A percentile compares a stretch with the other conserved stretches of the same genome.
These are phyloP conservation scores for Nitzschia sp. DNA, from an alignment of 108 stramenopile species.

Conservation along the genomic window DNA sequence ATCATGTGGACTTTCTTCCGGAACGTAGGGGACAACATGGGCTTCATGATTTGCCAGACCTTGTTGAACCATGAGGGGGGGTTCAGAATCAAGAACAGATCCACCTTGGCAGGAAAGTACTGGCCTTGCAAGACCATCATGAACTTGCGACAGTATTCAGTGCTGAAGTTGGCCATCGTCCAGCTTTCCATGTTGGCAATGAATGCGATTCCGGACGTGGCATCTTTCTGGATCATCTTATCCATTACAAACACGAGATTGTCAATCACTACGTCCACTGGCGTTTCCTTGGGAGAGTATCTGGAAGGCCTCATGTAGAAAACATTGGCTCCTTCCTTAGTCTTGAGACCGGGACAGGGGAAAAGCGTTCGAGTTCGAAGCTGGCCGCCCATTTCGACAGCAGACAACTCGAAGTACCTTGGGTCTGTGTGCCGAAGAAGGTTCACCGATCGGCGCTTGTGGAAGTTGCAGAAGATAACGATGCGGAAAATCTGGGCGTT, in stretches of 20 bases:
- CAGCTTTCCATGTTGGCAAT: conserved; percentile 55
- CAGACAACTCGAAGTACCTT: conserved; percentile 3
- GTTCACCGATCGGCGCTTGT: not conserved
- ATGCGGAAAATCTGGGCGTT: not conserved
- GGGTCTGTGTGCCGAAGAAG: not conserved
- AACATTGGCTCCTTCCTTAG: conserved; percentile 30
- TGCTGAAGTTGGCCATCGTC: conserved; percentile 47
- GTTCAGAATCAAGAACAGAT: conserved; percentile 56
- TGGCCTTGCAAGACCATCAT: conserved; percentile 49
- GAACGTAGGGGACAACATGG: conserved; percentile 37
- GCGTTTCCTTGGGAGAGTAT: conserved; percentile 41
- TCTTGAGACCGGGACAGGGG: conserved; percentile 41
- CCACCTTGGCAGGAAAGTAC: conserved; percentile 38
- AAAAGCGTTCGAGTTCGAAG: conserved; percentile 37
- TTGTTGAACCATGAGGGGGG: conserved; percentile 53
- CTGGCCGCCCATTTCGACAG: conserved; percentile 11
- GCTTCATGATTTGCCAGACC: conserved; percentile 51
- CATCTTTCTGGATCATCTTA: conserved; percentile 21
- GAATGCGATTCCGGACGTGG: conserved; percentile 45
- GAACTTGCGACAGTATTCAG: conserved; percentile 41
- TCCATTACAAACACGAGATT: conserved; percentile 39
- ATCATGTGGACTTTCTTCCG: conserved; percentile 47
- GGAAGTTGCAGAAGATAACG: not conserved
- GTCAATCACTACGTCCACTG: conserved; percentile 39
- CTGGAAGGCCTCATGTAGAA: conserved; percentile 59